A percentile compares a stretch with the other conserved stretches of the same genome.
Conservation (phyloP, 2,329 filamentous ascomycete genomes). For the Grosmannia penicillata region DNA sequence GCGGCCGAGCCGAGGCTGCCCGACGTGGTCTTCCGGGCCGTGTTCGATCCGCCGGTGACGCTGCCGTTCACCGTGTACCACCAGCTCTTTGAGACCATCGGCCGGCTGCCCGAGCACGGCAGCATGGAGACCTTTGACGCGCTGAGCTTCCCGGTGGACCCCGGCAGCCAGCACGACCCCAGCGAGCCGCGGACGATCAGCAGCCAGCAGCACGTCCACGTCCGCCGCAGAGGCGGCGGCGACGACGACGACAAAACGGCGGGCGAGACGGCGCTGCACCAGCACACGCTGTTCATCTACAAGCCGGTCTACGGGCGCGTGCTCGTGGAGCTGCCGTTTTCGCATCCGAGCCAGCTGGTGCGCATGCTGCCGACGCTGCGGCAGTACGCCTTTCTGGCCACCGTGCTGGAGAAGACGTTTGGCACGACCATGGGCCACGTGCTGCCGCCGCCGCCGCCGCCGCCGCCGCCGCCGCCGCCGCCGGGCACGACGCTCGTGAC, state of each 20-base stretch:
- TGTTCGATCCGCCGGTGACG: conserved; percentile 58
- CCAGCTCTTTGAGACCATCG: conserved; percentile 44
- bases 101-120: conserved; percentile 26
- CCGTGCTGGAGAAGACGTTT: conserved; percentile 49
- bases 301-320: conserved; percentile 58
- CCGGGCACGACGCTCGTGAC: conserved; percentile 4
- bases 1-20: conserved; percentile 37
- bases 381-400: conserved; percentile 59
- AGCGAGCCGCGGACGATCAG: conserved; percentile 42
- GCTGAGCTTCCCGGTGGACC: conserved; percentile 38
- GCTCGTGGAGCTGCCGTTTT: conserved; percentile 56
- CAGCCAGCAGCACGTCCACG: conserved; percentile 30
- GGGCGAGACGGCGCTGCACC: conserved; percentile 23
- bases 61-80: conserved; percentile 50
- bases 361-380: conserved; percentile 58
- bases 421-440: conserved; percentile 16
- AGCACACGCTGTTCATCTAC: conserved; percentile 52
- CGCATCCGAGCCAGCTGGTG: conserved; percentile 63
- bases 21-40: conserved; percentile 60
- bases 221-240: conserved; percentile 9
- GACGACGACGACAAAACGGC: conserved; percentile 12
- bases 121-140: conserved; percentile 38
- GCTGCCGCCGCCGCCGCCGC: conserved; percentile 11
- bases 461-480: conserved; percentile 1
- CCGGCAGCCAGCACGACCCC: conserved; percentile 34